Evolutionary conservation across 345 rosid genomes (phyloP), one percentile per base, ranked within the genome.

Genomic region (Orychophragmus violaceus): DNA sequence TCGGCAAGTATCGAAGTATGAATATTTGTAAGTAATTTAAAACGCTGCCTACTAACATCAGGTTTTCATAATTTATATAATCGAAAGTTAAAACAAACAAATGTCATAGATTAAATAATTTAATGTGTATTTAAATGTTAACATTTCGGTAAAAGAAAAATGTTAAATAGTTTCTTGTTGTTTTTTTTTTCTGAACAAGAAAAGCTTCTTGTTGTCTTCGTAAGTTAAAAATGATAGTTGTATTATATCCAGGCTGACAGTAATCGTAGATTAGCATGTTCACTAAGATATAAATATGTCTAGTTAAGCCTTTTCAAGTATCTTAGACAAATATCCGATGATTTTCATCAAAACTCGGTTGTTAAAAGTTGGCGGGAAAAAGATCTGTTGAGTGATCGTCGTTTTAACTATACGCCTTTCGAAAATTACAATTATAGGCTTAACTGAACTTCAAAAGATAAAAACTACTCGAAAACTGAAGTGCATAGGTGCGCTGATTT

Each of bases 221-320:
- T 41, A 62, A 53, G 35, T 37, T 30, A 11, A 28, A 23, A 62
- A 16, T 62, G 57, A n/a, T 17, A 19, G 25, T 29, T 22, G 11
- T 70, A 28, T 30, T 30, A 53, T 41, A 59, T 50, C 1, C 44
- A 53, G 61, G 28, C 11, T 25, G 50, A 12, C 59, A 36, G 25
- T 37, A 58, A 41, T 29, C 0, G 22, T 64, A 72, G 66, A 65
- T 64, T 65, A 65, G 76, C 76, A 64, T 58, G 76, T 72, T 72
- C 66, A 22, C 16, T 48, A 3, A 17, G 3, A 6, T 1, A 19
- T 11, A 58, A 35, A 6, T 36, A 18, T 9, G 27, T 5, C 2
- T 39, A n/a, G 3, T 22, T 39, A 5, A 14, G 3, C 8, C 5
- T 22, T 8, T 25, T n/a, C 2, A 12, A 67, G 22, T 44, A 23